phyloP scores from a whole-genome alignment of 768 basidiomycete species.

The Sistotremastrum suecicum region DNA sequence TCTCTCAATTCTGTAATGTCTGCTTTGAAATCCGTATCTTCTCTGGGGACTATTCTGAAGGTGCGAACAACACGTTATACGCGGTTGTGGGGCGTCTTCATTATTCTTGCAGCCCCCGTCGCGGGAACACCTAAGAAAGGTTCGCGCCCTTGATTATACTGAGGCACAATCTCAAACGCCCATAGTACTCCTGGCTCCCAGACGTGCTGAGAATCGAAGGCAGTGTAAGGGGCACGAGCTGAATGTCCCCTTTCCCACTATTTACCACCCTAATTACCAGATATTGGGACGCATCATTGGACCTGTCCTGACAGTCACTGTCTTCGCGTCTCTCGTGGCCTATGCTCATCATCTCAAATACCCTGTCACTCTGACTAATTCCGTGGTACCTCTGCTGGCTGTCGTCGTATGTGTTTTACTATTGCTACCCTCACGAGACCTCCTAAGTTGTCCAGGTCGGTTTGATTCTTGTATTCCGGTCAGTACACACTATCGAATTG shows the following conservation, averaged over 20 bases:
- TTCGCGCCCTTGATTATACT: neutral
- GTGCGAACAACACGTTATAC: neutral
- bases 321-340: conserved; percentile 51
- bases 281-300: conserved; percentile 61
- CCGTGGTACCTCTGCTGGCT: conserved; percentile 76
- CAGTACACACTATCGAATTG: conserved; percentile 13
- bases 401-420: conserved; percentile 59
- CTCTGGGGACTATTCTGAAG: neutral
- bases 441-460: conserved; percentile 43
- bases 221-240: conserved; percentile 36
- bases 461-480: conserved; percentile 80
- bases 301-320: conserved; percentile 72
- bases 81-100: neutral
- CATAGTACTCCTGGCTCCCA: conserved; percentile 77
- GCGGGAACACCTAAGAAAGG: conserved; percentile 9
- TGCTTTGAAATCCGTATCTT: conserved; percentile 4
- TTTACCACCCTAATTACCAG: conserved; percentile 21
- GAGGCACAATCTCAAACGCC: neutral
- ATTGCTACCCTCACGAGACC: neutral
- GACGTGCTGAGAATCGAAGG: conserved; percentile 77
- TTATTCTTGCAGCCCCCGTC: neutral
- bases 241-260: neutral
- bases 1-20: neutral
- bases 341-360: conserved; percentile 47
- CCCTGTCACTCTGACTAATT: conserved; percentile 55